Evolutionary conservation across 805 yeast genomes (phyloP).

Genomic region (Candida alai): DNA sequence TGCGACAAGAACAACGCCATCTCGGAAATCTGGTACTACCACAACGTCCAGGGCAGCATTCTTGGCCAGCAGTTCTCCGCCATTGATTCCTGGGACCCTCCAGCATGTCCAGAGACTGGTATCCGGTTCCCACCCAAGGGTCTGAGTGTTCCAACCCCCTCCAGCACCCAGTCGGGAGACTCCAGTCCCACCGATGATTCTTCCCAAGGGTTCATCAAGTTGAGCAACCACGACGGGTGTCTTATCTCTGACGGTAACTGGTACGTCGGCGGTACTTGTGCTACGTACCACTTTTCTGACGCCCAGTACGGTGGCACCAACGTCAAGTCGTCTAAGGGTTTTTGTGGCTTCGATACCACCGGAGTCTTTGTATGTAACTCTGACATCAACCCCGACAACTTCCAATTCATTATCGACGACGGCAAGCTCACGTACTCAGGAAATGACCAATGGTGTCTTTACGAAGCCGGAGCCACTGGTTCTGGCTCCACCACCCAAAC

Average conservation of each 20-base stretch:
- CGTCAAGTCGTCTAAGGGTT: conserved; percentile 67
- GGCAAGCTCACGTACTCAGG: conserved; percentile 60
- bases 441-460: conserved; percentile 55
- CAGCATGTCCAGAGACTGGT: conserved; percentile 59
- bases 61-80: conserved; percentile 56
- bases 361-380: conserved; percentile 20
- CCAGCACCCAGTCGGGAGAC: conserved; percentile 6
- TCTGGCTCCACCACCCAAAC: conserved; percentile 20
- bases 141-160: conserved; percentile 12
- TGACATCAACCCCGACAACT: conserved; percentile 13
- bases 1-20: conserved; percentile 48
- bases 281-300: conserved; percentile 56
- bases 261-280: conserved; percentile 82
- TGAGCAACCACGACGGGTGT: conserved; percentile 61
- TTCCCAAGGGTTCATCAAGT: conserved; percentile 36
- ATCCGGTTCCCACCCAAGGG: conserved; percentile 71
- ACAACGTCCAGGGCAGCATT: conserved; percentile 69
- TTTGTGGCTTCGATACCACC: conserved; percentile 49
- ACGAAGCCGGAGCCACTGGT: conserved; percentile 25
- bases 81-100: too few species aligned
- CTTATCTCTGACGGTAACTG: conserved; percentile 83
- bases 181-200: conserved; percentile 17
- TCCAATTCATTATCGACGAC: conserved; percentile 52
- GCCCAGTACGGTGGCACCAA: conserved; percentile 73
- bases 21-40: conserved; percentile 77